Base-by-base conservation (phyloP, 495 filamentous ascomycete species). In the Chaetomium cochliodes region DNA sequence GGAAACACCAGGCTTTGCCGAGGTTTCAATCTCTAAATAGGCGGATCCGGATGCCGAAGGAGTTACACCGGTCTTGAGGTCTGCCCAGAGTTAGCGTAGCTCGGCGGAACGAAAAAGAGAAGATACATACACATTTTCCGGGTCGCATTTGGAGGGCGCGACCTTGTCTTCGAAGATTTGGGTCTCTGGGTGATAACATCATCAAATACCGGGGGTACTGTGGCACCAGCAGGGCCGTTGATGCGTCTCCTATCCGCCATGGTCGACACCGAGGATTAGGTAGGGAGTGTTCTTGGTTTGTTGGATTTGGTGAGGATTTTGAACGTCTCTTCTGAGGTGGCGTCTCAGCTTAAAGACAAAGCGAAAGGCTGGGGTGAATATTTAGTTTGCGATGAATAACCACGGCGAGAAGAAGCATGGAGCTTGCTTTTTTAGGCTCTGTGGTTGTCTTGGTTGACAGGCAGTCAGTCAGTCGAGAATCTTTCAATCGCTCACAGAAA, bases 21-120 rank as follows among this genome's bases (percentile, higher is more conserved):
- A 74, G 41, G 83, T 81, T 74, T 88, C 86, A 62, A 96, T 86
- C 80, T 98, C 94, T 63, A 97, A 82, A 72, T 97, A 98, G 58
- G 96, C 90, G 33, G 93, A 97, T 55, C 94, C 94, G 25, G 92
- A 92, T 9, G 96, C 94, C 3, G 94, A 96, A 13, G 96, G 94
- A 4, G 92, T 92, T 25, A 98, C 84, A 52, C 91, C 91, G 13
- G 94, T 98, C 77, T 94, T 91, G 37, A 98, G 80, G 68, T 92
- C 93, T 98, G 53, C 44, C 25, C 22, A 52, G 64, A 49, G 46
- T 72, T 22, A 70, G 67, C 50, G 60, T 58, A 67, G 26, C 20
- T 58, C 23, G n/a, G 5, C 51, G 33, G 11, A 37, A 22, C 37
- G 18, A 15, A 15, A 59, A 11, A 26, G 58, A 52, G 16, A 33